Percentiles rank a stretch among this genome's conserved stretches.
Evolutionary conservation across 1,284 basidiomycete genomes (phyloP).

Genomic region (Malassezia slooffiae): DNA sequence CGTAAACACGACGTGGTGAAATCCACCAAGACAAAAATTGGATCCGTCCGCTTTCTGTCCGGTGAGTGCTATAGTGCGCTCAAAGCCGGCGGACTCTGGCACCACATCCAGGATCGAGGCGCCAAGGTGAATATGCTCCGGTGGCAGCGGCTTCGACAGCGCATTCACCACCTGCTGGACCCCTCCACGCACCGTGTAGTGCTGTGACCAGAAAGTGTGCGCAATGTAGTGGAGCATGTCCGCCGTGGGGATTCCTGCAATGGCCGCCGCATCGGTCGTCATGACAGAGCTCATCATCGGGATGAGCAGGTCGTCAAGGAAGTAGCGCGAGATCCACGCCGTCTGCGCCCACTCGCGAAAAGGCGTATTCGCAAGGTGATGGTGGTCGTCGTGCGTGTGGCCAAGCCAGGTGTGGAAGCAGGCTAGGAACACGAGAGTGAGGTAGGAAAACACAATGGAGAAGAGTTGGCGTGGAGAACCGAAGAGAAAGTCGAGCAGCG

Average conservation of each 20-base stretch:
- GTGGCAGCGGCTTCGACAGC: slow-evolving; percentile 14
- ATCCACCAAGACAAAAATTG: background rate
- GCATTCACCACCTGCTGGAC: slow-evolving; percentile 29
- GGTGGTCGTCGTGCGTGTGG: slow-evolving; percentile 22
- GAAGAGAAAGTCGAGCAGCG: no score
- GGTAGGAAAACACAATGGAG: slow-evolving; percentile 26
- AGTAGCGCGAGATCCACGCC: slow-evolving; percentile 14
- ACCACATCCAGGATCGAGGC: slow-evolving; percentile 12
- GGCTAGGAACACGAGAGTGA: slow-evolving; percentile 25
- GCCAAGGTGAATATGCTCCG: slow-evolving; percentile 6
- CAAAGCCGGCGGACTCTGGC: background rate
- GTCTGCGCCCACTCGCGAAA: slow-evolving; percentile 10
- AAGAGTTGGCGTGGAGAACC: no score
- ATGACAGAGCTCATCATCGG: slow-evolving; percentile 37
- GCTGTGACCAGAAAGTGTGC: slow-evolving; percentile 28
- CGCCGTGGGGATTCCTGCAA: slow-evolving; percentile 25
- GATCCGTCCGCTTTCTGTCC: background rate
- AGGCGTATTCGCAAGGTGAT: slow-evolving; percentile 19
- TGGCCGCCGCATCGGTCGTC: slow-evolving; percentile 21
- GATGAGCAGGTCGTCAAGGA: slow-evolving; percentile 24
- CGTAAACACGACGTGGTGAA: slow-evolving; percentile 11
- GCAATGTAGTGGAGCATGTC: slow-evolving; percentile 43
- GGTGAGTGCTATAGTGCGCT: slow-evolving; percentile 3
- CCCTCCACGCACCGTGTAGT: slow-evolving; percentile 38
- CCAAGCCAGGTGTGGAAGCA: slow-evolving; percentile 24